These are phyloP conservation scores for Laburnicola sp. DNA, from an alignment of 2,329 filamentous ascomycete genomes.

Conservation along the genomic window DNA sequence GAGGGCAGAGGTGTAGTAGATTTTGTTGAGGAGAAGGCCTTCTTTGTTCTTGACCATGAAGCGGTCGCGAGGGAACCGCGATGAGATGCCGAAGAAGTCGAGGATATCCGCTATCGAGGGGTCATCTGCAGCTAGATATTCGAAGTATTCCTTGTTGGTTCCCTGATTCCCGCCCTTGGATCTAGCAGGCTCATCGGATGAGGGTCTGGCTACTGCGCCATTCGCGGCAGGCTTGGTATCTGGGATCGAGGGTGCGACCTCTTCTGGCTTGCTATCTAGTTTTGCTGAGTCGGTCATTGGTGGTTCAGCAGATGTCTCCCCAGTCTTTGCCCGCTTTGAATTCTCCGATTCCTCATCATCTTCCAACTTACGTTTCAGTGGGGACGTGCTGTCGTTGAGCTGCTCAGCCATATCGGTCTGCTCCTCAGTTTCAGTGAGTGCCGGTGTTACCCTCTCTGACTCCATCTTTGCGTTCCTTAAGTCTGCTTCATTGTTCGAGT, in stretches of 20 bases:
- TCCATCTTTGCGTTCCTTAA: conserved; percentile 21
- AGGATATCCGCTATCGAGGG: conserved; percentile 76
- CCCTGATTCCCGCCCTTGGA: conserved; percentile 53
- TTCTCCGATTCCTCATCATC: conserved; percentile 32
- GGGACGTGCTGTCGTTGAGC: conserved; percentile 12
- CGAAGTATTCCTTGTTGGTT: conserved; percentile 83
- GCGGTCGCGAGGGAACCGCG: conserved; percentile 82
- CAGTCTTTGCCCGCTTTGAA: conserved; percentile 44
- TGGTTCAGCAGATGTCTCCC: conserved; percentile 16
- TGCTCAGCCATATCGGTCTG: conserved; percentile 15
- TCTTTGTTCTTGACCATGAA: conserved; percentile 96
- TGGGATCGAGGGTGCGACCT: conserved; percentile 21
- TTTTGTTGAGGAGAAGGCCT: conserved; percentile 86
- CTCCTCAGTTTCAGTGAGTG: conserved; percentile 15
- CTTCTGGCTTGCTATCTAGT: conserved; percentile 10
- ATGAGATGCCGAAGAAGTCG: conserved; percentile 80
- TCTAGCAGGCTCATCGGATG: conserved; percentile 24
- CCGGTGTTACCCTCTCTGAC: conserved; percentile 8
- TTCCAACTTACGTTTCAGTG: conserved; percentile 47
- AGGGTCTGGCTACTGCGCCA: conserved; percentile 12
- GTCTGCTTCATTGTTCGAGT: conserved; percentile 31
- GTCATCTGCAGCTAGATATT: conserved; percentile 77
- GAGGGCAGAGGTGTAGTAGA: conserved; percentile 91
- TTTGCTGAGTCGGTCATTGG: conserved; percentile 25
- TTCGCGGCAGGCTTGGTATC: conserved; percentile 18